phyloP scores from a whole-genome alignment of 345 rosid species.

The Erodium maritimum region DNA sequence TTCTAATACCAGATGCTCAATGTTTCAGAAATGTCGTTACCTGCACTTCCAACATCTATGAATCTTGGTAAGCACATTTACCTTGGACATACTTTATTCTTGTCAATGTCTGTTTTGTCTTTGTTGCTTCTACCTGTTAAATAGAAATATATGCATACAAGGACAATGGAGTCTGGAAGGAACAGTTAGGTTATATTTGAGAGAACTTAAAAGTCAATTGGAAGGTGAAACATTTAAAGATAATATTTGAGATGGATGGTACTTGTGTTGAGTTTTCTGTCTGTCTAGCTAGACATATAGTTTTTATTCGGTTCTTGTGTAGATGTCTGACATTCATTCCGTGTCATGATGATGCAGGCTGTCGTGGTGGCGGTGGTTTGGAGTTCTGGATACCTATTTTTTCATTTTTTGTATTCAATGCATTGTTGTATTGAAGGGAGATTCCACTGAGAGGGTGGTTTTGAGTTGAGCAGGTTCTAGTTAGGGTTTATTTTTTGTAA shows the following conservation, averaged over 20 bases:
- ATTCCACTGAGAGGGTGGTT: conserved; percentile 8
- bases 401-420: conserved; percentile 50
- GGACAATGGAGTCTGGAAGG: too few species aligned
- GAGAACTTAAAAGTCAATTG: too few species aligned
- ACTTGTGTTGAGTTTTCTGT: too few species aligned
- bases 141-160: too few species aligned
- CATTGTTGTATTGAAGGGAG: conserved; percentile 35
- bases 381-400: conserved; percentile 37
- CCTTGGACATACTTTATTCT: neutral
- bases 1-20: neutral
- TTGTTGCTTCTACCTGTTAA: neutral
- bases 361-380: conserved; percentile 22
- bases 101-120: neutral
- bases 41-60: conserved; percentile 84
- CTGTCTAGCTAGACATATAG: too few species aligned
- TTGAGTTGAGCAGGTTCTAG: conserved; percentile 4
- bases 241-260: too few species aligned
- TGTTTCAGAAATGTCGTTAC: conserved; percentile 89
- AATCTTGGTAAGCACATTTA: conserved; percentile 41
- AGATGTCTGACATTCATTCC: neutral
- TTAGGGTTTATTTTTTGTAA: too few species aligned
- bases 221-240: too few species aligned
- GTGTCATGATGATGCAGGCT: conserved; percentile 39
- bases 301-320: too few species aligned
- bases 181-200: too few species aligned